A percentile compares a stretch with the other conserved stretches of the same genome.
Conservation (phyloP, 805 yeast genomes). For the Saccharomycopsis schoenii region DNA sequence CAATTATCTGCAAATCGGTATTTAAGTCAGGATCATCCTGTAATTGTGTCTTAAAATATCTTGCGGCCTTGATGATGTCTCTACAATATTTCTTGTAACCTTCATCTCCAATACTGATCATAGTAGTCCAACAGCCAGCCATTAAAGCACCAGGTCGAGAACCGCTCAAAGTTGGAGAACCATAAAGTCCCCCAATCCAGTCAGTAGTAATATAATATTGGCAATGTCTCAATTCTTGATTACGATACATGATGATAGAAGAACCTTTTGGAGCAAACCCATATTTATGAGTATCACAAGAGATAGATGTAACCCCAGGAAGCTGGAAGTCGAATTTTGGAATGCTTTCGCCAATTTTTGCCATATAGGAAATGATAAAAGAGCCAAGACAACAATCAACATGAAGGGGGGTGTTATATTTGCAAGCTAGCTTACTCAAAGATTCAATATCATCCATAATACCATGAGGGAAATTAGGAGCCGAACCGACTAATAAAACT, state of each 20-base stretch:
- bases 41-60: constrained; percentile 39
- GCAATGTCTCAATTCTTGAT: constrained; percentile 51
- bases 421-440: constrained; percentile 55
- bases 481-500: constrained; percentile 79
- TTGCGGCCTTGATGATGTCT: constrained; percentile 59
- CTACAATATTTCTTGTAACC: constrained; percentile 65
- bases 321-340: constrained; percentile 76
- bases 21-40: constrained; percentile 31
- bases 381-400: constrained; percentile 97
- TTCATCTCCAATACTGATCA: constrained; percentile 70
- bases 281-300: constrained; percentile 99
- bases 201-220: constrained; percentile 78
- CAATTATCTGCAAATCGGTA: constrained; percentile 58
- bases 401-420: constrained; percentile 72
- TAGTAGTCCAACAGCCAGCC: constrained; percentile 98
- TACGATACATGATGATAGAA: constrained; percentile 83
- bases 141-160: constrained; percentile 94
- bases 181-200: constrained; percentile 95
- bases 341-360: constrained; percentile 32
- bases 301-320: constrained; percentile 91
- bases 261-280: constrained; percentile 99
- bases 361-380: constrained; percentile 73
- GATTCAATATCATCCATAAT: constrained; percentile 81
- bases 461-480: constrained; percentile 97
- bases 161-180: constrained; percentile 94